Evolutionary conservation across 768 basidiomycete species (phyloP), one percentile per base, ranked within the genome.

Genomic region (Suillus spraguei): DNA sequence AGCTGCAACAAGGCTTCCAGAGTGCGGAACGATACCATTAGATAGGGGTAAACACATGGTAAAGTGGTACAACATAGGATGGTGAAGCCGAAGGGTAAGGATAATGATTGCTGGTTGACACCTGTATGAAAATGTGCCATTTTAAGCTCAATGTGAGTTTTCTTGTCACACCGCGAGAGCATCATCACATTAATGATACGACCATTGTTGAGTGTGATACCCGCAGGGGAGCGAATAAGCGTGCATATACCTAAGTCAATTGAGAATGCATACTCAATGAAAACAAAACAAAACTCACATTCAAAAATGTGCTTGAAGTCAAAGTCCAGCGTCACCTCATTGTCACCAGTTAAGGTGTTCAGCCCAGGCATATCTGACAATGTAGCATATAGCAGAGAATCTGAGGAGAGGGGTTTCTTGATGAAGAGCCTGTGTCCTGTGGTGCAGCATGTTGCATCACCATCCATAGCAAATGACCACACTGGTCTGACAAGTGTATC

Each of bases 241-340:
- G 65, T 68, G 54, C 65, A 68, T 6, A 66, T 20, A 7, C 68
- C 68, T n/a, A n/a, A n/a, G n/a, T n/a, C n/a, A n/a, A n/a, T n/a
- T n/a, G n/a, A n/a, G n/a, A n/a, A n/a, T n/a, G n/a, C n/a, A n/a
- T n/a, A n/a, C n/a, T n/a, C n/a, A n/a, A n/a, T n/a, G n/a, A n/a
- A n/a, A n/a, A n/a, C n/a, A n/a, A n/a, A n/a, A n/a, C n/a, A n/a
- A n/a, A n/a, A n/a, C 46, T 47, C 46, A 67, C 68, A 36, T 46
- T 70, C 69, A 41, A 66, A 55, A 1, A 66, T 28, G 16, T 70
- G 69, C 22, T 67, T 66, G 2, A 22, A 65, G 54, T 70, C 69
- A 52, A 64, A 65, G 41, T 68, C 68, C 17, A 63, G 20, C 0
- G 62, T 69, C 7, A 66, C 62, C 11, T 60, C 32, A 11, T 56